Evolutionary conservation across 192 early-diverging fungal species (phyloP).

Genomic region (Coemansia sp.): DNA sequence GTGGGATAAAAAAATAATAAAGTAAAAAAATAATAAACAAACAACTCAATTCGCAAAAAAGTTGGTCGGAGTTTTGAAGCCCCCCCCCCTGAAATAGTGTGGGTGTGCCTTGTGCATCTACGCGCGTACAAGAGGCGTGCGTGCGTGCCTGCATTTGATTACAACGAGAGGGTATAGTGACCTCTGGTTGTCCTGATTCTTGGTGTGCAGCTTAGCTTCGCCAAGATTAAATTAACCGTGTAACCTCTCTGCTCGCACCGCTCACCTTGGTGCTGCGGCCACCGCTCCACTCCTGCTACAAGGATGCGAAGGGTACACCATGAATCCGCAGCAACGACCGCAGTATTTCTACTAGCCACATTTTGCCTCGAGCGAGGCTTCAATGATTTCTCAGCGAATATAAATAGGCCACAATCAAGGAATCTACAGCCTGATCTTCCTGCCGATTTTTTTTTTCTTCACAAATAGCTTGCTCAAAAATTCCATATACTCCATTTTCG

Average conservation of each 20-base stretch:
- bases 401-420: not conserved
- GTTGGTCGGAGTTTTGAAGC: constrained; percentile 6
- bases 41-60: not conserved
- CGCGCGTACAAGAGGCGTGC: not conserved
- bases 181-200: not conserved
- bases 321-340: not conserved
- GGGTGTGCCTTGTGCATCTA: not conserved
- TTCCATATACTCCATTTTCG: not conserved
- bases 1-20: not conserved
- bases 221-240: not conserved
- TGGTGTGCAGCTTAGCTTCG: not conserved
- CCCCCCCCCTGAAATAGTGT: not conserved
- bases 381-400: not conserved
- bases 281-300: not conserved
- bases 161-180: not conserved
- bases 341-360: not conserved
- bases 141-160: not conserved
- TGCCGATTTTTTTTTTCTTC: constrained; percentile 5
- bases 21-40: not conserved
- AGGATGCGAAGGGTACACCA: not conserved
- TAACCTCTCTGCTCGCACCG: no score
- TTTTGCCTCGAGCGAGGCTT: not conserved
- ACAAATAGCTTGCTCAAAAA: no score
- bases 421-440: not conserved
- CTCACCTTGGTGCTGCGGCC: not conserved